phyloP scores from a whole-genome alignment of 208 protist genomes.

The Trypanosoma scelopori region DNA sequence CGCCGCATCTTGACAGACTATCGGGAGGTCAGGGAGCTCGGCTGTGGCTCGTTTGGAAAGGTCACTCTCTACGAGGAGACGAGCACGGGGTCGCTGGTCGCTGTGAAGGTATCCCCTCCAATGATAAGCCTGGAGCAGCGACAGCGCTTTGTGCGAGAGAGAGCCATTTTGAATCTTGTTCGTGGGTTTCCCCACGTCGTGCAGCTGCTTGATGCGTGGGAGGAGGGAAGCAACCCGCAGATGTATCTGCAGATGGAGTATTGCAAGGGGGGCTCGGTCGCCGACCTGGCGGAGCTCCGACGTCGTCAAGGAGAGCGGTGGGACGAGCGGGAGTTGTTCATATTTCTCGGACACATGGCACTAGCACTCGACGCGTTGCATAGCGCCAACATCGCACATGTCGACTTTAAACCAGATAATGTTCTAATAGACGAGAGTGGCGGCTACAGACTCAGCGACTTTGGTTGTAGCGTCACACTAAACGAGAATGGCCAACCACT shows the following conservation, averaged over 20 bases:
- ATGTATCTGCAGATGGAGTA: conserved; percentile 87
- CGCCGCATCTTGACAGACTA: conserved; percentile 77
- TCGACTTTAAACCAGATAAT: conserved; percentile 95
- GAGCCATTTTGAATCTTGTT: conserved; percentile 52
- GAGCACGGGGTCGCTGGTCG: conserved; percentile 64
- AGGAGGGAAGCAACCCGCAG: conserved; percentile 65
- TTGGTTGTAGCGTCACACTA: conserved; percentile 85
- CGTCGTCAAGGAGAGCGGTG: conserved; percentile 49
- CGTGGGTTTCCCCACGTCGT: conserved; percentile 75
- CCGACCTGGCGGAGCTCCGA: conserved; percentile 42
- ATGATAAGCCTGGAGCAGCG: conserved; percentile 38
- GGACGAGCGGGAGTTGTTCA: conserved; percentile 73
- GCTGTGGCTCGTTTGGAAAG: conserved; percentile 70
- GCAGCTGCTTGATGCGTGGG: conserved; percentile 74
- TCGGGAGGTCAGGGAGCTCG: conserved; percentile 76
- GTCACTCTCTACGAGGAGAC: conserved; percentile 82
- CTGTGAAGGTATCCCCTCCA: conserved; percentile 73
- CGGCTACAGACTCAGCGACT: conserved; percentile 89
- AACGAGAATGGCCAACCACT: conserved; percentile 61
- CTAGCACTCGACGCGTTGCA: conserved; percentile 89
- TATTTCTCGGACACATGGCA: conserved; percentile 83
- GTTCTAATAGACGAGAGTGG: conserved; percentile 79
- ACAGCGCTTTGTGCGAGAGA: conserved; percentile 64
- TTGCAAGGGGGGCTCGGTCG: conserved; percentile 79
- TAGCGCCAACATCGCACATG: conserved; percentile 77